A percentile compares a stretch with the other conserved stretches of the same genome.
phyloP scores from a whole-genome alignment of 2,329 filamentous ascomycete genomes.

The Fusarium penzigii region DNA sequence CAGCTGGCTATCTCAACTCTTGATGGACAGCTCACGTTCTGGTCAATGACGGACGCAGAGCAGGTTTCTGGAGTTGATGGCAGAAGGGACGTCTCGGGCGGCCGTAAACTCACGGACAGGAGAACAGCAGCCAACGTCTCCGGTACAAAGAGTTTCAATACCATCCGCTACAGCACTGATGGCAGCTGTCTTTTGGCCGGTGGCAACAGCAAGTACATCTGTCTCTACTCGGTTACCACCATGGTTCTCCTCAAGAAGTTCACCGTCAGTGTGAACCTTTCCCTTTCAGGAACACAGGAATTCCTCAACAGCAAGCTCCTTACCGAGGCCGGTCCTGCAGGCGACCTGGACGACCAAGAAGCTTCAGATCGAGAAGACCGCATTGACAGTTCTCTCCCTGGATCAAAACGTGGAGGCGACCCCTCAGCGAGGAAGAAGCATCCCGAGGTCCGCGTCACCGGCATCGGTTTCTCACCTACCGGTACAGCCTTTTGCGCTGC shows the following conservation, averaged over 20 bases:
- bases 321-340: constrained; percentile 85
- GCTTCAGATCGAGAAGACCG: constrained; percentile 87
- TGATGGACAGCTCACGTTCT: constrained; percentile 93
- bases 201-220: constrained; percentile 98
- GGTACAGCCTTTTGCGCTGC: constrained; percentile 92
- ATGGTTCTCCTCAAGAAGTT: constrained; percentile 93
- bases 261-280: constrained; percentile 94
- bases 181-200: constrained; percentile 87
- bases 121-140: constrained; percentile 88
- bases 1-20: constrained; percentile 91
- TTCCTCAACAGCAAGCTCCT: constrained; percentile 91
- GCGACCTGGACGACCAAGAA: constrained; percentile 84
- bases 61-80: constrained; percentile 88
- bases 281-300: constrained; percentile 92
- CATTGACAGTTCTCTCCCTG: constrained; percentile 76
- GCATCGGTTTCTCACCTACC: constrained; percentile 84
- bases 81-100: constrained; percentile 88
- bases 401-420: constrained; percentile 81
- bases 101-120: constrained; percentile 83
- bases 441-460: constrained; percentile 81
- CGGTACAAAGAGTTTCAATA: constrained; percentile 87
- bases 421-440: constrained; percentile 74
- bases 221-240: constrained; percentile 91
- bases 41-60: constrained; percentile 84
- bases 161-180: constrained; percentile 88